Evolutionary conservation across 345 rosid species (phyloP), one percentile per base, ranked within the genome.

Genomic region (Limnanthes douglasii): DNA sequence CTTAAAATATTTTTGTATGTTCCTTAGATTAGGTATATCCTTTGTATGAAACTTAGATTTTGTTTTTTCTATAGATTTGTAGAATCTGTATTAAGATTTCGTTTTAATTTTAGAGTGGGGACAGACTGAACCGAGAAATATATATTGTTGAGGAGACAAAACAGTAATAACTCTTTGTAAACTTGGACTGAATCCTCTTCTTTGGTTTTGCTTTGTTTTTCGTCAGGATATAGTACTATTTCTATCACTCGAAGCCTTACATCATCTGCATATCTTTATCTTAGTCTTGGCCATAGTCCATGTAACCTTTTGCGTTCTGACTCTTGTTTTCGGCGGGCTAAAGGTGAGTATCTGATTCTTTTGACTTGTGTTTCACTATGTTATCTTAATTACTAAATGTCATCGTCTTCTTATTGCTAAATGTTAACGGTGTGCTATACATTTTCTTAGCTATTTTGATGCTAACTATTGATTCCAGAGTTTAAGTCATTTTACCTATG

Each of bases 321-420:
- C 80, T 0, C 58, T 73, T 39, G 16, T 75, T 24, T 62, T 78
- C 32, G 90, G 80, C 31, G 56, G 74, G 16, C 46, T 59, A n/a
- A 68, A 51, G 70, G 90, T 70, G 34, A 56, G 70, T 41, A 32
- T 43, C 23, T 17, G 26, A 19, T 26, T 19, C 31, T 6, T 22
- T 9, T 6, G 5, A 5, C 6, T 26, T 2, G 3, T 26, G 15
- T 0, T 8, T 7, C 36, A 5, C 0, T 2, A 11, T 5, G 10
- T 6, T n/a, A n/a, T n/a, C n/a, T n/a, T n/a, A n/a, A n/a, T n/a
- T n/a, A n/a, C n/a, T n/a, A n/a, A n/a, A n/a, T 13, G 88, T 84
- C 23, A 65, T 90, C 54, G 21, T 84, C 50, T 90, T 90, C 76
- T 66, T 90, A 73, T 33, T 80, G 53, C 72, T 84, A 33, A 84